Evolutionary conservation across 345 rosid genomes (phyloP), one percentile per base, ranked within the genome.

Genomic region (Salix caprea): DNA sequence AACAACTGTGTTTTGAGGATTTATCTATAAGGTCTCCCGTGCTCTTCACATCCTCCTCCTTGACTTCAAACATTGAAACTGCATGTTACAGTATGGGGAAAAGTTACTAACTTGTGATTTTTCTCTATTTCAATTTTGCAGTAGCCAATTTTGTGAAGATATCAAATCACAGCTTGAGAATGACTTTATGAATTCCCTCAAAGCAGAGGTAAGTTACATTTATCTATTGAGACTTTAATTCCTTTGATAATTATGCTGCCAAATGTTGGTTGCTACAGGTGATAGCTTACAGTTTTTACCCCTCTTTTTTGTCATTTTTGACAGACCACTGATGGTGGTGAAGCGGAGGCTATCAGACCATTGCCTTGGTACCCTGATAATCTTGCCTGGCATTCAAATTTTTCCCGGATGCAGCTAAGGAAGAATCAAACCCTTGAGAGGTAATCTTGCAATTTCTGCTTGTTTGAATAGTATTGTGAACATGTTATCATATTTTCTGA

Each of bases 311-410:
- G 24, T 36, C 44, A n/a, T 66, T 60, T 19, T 73, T 62, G 44
- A 61, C 74, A 96, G 99, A 89, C 81, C 36, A 74, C 67, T 66
- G 95, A 92, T 77, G 90, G 87, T 60, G 87, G 82, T 89, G 99
- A 93, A 80, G 78, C 80, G 75, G 93, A 87, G 73, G 88, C 92
- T 67, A 91, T 96, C 71, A 90, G 89, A 83, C 99, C 97, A 0
- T 82, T 94, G 84, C 91, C 93, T 75, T 93, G 97, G 99, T 95
- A 91, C 76, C 96, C 97, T 64, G 87, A 90, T 52, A 90, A 89
- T 75, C 91, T 93, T 74, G 97, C 97, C 11, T 95, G 99, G 99
- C 94, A 95, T 80, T 91, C 97, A 40, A 93, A 85, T 79, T 95
- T 89, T 82, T 95, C 97, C 12, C 83, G 98, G 58, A 96, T 91